Evolutionary conservation across 2,329 filamentous ascomycete species (phyloP), one percentile per base, ranked within the genome.

Genomic region (Colletotrichum spinosum): DNA sequence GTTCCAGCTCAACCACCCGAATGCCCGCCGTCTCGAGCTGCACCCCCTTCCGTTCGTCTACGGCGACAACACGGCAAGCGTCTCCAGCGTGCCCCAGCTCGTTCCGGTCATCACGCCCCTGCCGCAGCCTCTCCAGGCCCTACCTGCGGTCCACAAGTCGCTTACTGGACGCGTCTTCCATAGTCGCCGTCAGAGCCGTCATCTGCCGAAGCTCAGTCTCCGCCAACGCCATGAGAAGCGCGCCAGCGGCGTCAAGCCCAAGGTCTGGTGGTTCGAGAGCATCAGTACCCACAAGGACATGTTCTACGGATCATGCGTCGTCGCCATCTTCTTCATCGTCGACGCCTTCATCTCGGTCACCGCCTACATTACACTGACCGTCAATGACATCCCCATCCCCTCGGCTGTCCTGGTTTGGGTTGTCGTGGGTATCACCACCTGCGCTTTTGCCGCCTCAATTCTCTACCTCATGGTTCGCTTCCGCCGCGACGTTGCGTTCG

Each of bases 1-100:
- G 37, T 66, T 66, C 17, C 63, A 66, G 37, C 17, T 57, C 58
- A 57, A 39, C 4, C 63, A 66, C 38, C 63, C 63, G 8, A 50
- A 66, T 11, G 58, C 58, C 10, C 17, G 49, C 9, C 48, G 52
- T 4, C 63, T 66, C 2, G 37, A 51, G 11, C 53, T 56, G 11
- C 63, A 66, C n/a, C 63, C 63, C 1, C 25, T 48, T 15, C 15
- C 45, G 10, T 48, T 63, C 1, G 34, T 37, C 4, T 38, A 53
- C 12, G 10, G 17, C 12, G 12, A 41, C 8, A 37, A 37, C 2
- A 15, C 48, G 6, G 52, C 46, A 10, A 62, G 39, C 33, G 37
- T 53, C 10, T 37, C 15, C 41, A 63, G 17, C 6, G 38, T 57
- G 33, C 63, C 63, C 12, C 25, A 44, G 13, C 41, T 66, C 25